Conservation (phyloP, 2,329 filamentous ascomycete genomes). For the Didymella pinodella region DNA sequence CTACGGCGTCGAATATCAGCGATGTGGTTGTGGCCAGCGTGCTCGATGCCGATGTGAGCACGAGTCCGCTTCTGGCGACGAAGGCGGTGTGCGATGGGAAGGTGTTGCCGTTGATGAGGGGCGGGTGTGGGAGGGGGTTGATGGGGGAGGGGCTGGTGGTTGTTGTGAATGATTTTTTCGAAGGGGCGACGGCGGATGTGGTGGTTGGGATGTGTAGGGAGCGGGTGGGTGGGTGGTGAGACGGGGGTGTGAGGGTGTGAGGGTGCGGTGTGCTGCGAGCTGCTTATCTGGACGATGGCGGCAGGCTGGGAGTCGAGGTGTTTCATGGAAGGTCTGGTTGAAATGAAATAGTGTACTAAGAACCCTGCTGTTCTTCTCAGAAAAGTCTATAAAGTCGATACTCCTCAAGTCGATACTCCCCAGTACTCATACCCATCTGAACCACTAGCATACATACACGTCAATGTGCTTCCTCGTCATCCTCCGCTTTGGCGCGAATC, state of each 20-base stretch:
- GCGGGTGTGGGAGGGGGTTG: conserved; percentile 53
- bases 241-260: no score
- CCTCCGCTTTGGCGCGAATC: background rate
- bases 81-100: conserved; percentile 59
- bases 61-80: conserved; percentile 58
- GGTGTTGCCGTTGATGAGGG: conserved; percentile 58
- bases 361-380: no score
- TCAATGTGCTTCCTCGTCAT: background rate
- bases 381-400: no score
- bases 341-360: no score
- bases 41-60: conserved; percentile 55
- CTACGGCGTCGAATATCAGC: conserved; percentile 60
- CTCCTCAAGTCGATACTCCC: no score
- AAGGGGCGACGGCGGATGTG: conserved; percentile 59
- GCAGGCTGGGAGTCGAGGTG: no score
- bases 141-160: conserved; percentile 54
- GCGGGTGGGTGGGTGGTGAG: conserved; percentile 25
- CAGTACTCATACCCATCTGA: no score
- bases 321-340: no score
- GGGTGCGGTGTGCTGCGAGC: no score
- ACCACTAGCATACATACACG: no score
- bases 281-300: no score
- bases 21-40: conserved; percentile 59
- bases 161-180: conserved; percentile 61
- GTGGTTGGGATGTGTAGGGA: conserved; percentile 53